Evolutionary conservation across 768 basidiomycete genomes (phyloP).

Genomic region (Zangia roseola): DNA sequence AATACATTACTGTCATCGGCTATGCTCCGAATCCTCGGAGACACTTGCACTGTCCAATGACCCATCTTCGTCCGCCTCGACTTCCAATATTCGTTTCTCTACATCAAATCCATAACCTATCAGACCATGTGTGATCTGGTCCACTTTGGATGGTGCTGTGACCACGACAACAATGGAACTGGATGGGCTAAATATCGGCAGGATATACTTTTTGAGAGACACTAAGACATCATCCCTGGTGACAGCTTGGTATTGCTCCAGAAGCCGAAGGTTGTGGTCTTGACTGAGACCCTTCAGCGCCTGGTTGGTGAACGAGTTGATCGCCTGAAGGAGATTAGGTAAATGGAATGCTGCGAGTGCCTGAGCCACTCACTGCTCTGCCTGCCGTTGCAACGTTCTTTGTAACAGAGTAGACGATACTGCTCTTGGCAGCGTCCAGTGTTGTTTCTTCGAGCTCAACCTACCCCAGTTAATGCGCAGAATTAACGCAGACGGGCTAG

Average conservation of each 20-base stretch:
- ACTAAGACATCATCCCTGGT: conserved; percentile 74
- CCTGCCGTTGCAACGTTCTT: conserved; percentile 79
- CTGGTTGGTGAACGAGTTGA: conserved; percentile 85
- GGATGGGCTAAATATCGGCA: conserved; percentile 79
- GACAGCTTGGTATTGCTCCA: conserved; percentile 77
- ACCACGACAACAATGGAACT: conserved; percentile 80
- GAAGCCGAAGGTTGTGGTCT: conserved; percentile 70
- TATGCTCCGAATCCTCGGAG: conserved; percentile 30
- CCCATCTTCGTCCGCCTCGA: conserved; percentile 51
- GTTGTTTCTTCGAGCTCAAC: conserved; percentile 76
- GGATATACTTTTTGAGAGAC: conserved; percentile 68
- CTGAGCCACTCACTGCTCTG: conserved; percentile 65
- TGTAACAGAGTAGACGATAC: conserved; percentile 82
- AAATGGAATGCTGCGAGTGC: neutral
- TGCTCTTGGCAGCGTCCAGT: conserved; percentile 89
- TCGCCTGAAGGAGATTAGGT: conserved; percentile 49
- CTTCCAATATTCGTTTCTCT: conserved; percentile 65
- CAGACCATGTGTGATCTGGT: conserved; percentile 66
- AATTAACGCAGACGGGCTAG: neutral
- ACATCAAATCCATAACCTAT: conserved; percentile 73
- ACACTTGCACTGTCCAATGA: conserved; percentile 32
- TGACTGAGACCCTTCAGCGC: conserved; percentile 82
- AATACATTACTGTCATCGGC: conserved; percentile 1
- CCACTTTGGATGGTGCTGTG: conserved; percentile 77
- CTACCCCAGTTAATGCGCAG: conserved; percentile 38